Percentiles rank a stretch among this genome's conserved stretches.
Evolutionary conservation across 257 asterid genomes (phyloP).

Genomic region (Haberlea rhodopensis): DNA sequence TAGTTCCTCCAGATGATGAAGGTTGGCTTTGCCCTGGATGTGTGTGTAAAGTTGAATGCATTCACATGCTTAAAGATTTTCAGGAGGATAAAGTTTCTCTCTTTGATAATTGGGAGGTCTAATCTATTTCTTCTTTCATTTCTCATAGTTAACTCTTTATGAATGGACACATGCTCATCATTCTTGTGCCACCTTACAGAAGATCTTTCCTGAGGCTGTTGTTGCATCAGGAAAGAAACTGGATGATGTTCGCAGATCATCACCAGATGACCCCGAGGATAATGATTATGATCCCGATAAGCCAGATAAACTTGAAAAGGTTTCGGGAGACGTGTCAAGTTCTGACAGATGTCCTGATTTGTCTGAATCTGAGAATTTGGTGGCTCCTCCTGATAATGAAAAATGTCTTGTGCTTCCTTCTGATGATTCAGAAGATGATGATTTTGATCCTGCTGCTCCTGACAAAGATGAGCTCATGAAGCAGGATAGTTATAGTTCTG

Average conservation of each 20-base stretch:
- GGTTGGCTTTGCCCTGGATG: constrained; percentile 99
- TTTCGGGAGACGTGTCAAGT: constrained; percentile 48
- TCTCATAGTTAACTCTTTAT: constrained; percentile 15
- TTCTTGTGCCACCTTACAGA: constrained; percentile 49
- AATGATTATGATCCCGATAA: constrained; percentile 87
- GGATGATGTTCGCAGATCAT: constrained; percentile 52
- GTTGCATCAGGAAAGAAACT: constrained; percentile 55
- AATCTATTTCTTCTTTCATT: constrained; percentile 26
- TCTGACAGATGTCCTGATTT: constrained; percentile 58
- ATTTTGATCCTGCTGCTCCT: constrained; percentile 65
- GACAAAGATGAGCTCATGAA: constrained; percentile 41
- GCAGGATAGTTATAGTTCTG: constrained; percentile 73
- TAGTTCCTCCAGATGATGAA: constrained; percentile 98
- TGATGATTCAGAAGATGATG: constrained; percentile 95
- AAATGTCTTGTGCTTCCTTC: constrained; percentile 56
- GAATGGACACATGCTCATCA: constrained; percentile 33
- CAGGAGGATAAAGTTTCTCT: constrained; percentile 57
- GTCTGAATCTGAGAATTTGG: constrained; percentile 53
- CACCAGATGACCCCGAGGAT: constrained; percentile 86
- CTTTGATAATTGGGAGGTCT: constrained; percentile 93
- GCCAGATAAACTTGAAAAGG: constrained; percentile 39
- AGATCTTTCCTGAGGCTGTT: constrained; percentile 92
- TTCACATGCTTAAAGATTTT: constrained; percentile 71
- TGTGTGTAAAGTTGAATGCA: constrained; percentile 89
- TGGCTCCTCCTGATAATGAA: constrained; percentile 36